Evolutionary conservation across 164 flowering plant genomes (phyloP).

Genomic region (Buxus sempervirens): DNA sequence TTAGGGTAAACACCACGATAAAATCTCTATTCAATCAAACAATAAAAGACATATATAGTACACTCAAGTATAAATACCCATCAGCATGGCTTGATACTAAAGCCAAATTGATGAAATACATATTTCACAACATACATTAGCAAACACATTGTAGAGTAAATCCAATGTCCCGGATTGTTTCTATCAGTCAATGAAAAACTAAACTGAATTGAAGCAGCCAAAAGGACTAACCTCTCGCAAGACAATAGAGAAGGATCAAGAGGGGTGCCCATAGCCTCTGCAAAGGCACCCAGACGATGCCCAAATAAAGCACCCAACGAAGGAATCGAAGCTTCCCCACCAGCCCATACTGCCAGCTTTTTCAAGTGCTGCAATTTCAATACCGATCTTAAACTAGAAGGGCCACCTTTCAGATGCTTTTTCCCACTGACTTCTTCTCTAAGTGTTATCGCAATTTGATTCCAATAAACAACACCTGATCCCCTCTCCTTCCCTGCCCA

Average conservation of each 20-base stretch:
- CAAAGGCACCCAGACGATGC: slow-evolving; percentile 39
- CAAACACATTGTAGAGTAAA: too few relatives aligned
- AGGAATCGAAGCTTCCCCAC: slow-evolving; percentile 45
- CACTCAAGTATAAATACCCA: not conserved
- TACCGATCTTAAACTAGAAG: slow-evolving; percentile 27
- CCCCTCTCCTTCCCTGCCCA: slow-evolving; percentile 22
- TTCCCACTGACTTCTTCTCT: slow-evolving; percentile 33
- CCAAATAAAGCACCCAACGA: slow-evolving; percentile 63
- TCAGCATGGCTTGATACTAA: not conserved
- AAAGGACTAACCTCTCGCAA: slow-evolving; percentile 53
- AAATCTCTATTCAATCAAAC: too few relatives aligned
- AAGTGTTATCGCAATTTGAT: slow-evolving; percentile 20
- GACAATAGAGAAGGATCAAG: slow-evolving; percentile 46
- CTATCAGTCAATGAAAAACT: not conserved
- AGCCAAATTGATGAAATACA: not conserved
- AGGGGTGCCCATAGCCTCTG: slow-evolving; percentile 38
- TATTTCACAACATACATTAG: too few relatives aligned
- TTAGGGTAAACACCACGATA: too few relatives aligned
- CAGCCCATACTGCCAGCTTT: slow-evolving; percentile 57
- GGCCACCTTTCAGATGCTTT: slow-evolving; percentile 21
- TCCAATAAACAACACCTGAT: slow-evolving; percentile 5
- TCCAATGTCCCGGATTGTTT: too few relatives aligned
- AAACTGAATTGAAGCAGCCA: not conserved
- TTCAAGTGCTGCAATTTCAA: slow-evolving; percentile 58
- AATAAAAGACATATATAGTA: too few relatives aligned